Percentiles rank a stretch among this genome's conserved stretches.
Evolutionary conservation across 1,139 yeast genomes (phyloP).

Genomic region (Debaryomyces sp.): DNA sequence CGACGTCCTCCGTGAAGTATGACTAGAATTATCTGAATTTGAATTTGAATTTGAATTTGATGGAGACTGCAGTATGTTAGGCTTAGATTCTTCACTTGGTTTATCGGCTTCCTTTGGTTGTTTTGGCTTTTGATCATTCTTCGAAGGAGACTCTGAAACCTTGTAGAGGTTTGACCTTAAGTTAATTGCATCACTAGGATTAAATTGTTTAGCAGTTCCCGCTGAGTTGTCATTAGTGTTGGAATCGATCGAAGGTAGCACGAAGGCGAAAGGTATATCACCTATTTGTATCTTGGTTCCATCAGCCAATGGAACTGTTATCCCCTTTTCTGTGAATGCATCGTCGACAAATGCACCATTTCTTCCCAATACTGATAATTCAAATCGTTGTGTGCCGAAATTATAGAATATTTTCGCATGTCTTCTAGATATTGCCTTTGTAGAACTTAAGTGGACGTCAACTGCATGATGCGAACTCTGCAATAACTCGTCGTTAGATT

Average conservation of each 20-base stretch:
- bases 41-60: neutral
- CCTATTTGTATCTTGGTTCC: constrained; percentile 90
- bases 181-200: constrained; percentile 58
- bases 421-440: constrained; percentile 87
- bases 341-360: constrained; percentile 97
- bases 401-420: constrained; percentile 96
- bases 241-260: constrained; percentile 62
- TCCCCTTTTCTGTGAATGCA: constrained; percentile 81
- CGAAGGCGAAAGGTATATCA: constrained; percentile 83
- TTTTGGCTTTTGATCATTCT: constrained; percentile 10
- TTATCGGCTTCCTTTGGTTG: constrained; percentile 1
- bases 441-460: constrained; percentile 89
- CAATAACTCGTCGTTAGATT: constrained; percentile 69
- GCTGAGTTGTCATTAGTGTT: constrained; percentile 25
- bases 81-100: constrained; percentile 2
- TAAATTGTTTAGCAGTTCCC: constrained; percentile 38
- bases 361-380: constrained; percentile 84
- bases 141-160: constrained; percentile 25
- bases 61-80: neutral
- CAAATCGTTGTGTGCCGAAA: constrained; percentile 92
- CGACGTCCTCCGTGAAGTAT: constrained; percentile 10
- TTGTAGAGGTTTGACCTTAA: constrained; percentile 49
- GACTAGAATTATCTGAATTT: neutral
- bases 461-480: constrained; percentile 61
- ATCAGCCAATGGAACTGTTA: constrained; percentile 81